Percentiles rank a stretch among this genome's conserved stretches.
These are phyloP conservation scores for Ascochyta viciae-villosae DNA, from an alignment of 2,329 filamentous ascomycete species.

Conservation along the genomic window DNA sequence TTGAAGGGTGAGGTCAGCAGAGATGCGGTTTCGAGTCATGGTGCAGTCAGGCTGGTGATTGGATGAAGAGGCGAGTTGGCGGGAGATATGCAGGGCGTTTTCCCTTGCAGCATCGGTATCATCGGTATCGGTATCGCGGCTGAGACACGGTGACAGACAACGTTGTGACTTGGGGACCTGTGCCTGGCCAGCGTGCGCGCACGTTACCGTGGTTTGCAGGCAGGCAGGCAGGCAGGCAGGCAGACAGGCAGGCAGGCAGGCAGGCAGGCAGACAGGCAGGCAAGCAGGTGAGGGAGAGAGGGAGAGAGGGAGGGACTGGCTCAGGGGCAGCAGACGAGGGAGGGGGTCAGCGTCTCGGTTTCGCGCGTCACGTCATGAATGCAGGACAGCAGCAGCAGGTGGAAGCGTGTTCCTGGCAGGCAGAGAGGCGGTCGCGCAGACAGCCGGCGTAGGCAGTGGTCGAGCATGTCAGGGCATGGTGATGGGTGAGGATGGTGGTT, in stretches of 20 bases:
- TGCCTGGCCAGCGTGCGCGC: constrained; percentile 5
- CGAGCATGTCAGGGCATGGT: background rate
- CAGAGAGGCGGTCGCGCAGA: background rate
- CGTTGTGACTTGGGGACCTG: constrained; percentile 6
- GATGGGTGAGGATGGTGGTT: background rate
- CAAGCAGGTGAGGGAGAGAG: background rate
- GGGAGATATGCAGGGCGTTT: constrained; percentile 28
- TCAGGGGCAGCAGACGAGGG: constrained; percentile 8
- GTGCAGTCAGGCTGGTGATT: constrained; percentile 15
- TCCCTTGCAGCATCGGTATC: constrained; percentile 20
- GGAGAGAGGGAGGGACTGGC: background rate
- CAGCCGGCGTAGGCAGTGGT: background rate
- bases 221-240: background rate
- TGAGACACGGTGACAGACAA: constrained; percentile 25
- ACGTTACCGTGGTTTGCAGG: background rate
- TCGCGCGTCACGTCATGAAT: constrained; percentile 15
- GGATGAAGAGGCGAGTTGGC: constrained; percentile 17
- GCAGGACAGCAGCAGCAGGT: constrained; percentile 4
- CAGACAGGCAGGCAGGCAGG: no score
- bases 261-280: no score
- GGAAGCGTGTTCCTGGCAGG: constrained; percentile 2
- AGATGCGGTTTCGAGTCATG: constrained; percentile 14
- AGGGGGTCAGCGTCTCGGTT: background rate
- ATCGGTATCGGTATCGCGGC: constrained; percentile 14
- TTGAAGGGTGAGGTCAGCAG: background rate